phyloP scores from a whole-genome alignment of 2,329 filamentous ascomycete genomes.

The Diaporthe ilicicola region DNA sequence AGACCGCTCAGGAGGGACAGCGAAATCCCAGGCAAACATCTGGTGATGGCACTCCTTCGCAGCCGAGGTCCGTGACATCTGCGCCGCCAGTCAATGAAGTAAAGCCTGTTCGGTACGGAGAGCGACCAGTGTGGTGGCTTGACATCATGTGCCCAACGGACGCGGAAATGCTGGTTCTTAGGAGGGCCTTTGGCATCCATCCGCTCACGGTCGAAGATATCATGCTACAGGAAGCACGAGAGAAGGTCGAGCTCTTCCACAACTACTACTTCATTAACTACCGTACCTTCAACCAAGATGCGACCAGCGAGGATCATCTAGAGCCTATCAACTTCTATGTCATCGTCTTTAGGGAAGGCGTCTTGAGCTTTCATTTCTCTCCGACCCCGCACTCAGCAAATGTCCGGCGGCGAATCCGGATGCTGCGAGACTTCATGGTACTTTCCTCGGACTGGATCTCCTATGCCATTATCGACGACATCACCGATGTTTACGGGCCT shows the following conservation, averaged over 20 bases:
- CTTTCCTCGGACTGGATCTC: constrained; percentile 97
- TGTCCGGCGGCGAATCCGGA: constrained; percentile 90
- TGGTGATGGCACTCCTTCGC: constrained; percentile 57
- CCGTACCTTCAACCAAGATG: constrained; percentile 95
- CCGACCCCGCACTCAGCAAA: constrained; percentile 96
- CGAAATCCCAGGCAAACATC: constrained; percentile 49
- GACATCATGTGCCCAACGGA: constrained; percentile 92
- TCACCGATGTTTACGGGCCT: constrained; percentile 94
- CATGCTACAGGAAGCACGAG: constrained; percentile 94
- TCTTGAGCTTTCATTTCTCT: constrained; percentile 97
- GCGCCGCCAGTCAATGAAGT: constrained; percentile 38
- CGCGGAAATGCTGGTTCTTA: constrained; percentile 92
- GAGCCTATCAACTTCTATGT: constrained; percentile 98
- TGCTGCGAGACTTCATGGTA: constrained; percentile 92
- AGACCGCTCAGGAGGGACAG: constrained; percentile 29
- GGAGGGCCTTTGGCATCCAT: constrained; percentile 94
- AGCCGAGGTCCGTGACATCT: constrained; percentile 48
- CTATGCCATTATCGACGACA: constrained; percentile 97
- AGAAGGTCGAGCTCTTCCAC: constrained; percentile 97
- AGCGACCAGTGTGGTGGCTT: constrained; percentile 95
- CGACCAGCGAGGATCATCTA: constrained; percentile 86
- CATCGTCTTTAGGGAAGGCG: constrained; percentile 93
- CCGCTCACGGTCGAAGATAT: constrained; percentile 96
- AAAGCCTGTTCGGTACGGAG: constrained; percentile 66
- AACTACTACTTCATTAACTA: constrained; percentile 99